Percentiles rank a stretch among this genome's conserved stretches.
Evolutionary conservation across 2,329 filamentous ascomycete genomes (phyloP).

Genomic region (Pseudogymnoascus pannorum): DNA sequence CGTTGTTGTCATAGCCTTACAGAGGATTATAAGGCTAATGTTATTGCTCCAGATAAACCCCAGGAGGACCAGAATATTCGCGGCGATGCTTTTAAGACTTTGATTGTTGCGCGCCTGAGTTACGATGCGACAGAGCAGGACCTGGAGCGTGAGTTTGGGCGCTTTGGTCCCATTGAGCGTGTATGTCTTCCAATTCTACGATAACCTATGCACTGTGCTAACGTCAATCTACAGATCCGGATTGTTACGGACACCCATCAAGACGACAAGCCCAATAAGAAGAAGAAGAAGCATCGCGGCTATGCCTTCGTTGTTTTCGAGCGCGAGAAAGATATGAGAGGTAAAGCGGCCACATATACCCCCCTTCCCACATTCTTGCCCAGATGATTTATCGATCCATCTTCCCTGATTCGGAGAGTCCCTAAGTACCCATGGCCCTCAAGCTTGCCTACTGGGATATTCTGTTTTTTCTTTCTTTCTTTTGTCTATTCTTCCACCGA

Average conservation of each 20-base stretch:
- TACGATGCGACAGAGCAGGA: slow-evolving; percentile 87
- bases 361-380: slow-evolving; percentile 28
- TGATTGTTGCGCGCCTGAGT: slow-evolving; percentile 84
- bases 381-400: slow-evolving; percentile 18
- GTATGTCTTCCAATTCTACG: slow-evolving; percentile 41
- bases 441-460: slow-evolving; percentile 32
- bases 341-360: slow-evolving; percentile 54
- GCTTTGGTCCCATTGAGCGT: slow-evolving; percentile 89
- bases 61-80: slow-evolving; percentile 78
- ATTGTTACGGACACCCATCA: slow-evolving; percentile 73
- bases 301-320: slow-evolving; percentile 98
- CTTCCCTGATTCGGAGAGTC: slow-evolving; percentile 32
- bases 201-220: neutral
- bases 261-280: slow-evolving; percentile 63
- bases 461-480: slow-evolving; percentile 21
- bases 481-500: slow-evolving; percentile 22
- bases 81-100: slow-evolving; percentile 89
- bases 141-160: slow-evolving; percentile 85
- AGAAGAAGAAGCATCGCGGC: slow-evolving; percentile 74
- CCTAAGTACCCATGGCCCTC: slow-evolving; percentile 30
- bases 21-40: neutral
- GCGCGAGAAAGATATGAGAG: slow-evolving; percentile 98
- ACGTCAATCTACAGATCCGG: slow-evolving; percentile 58
- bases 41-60: slow-evolving; percentile 59
- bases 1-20: neutral